Evolutionary conservation across 139 green algal genomes (phyloP), one percentile per base, ranked within the genome.

Genomic region (Picochlorum sp.): DNA sequence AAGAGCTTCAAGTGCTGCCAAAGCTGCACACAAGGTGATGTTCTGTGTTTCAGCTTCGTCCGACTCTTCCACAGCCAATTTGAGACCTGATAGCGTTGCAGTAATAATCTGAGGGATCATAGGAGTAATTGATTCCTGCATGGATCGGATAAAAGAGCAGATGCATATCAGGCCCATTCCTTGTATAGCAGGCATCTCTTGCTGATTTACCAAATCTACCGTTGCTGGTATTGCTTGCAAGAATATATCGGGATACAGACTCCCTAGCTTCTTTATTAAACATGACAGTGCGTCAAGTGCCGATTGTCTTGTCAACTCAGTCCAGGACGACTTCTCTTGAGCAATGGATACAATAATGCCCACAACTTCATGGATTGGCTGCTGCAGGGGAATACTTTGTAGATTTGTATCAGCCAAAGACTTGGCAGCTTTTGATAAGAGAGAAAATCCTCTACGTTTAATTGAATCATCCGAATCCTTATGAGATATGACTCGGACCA

Each of bases 1-100:
- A 20, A 93, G 49, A 2, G 86, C 70, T 30, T 52, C 54, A 2
- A 91, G 56, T 1, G 86, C 77, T 9, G 71, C 69, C 26, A 95
- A 59, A 2, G 69, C 78, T 4, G 69, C 72, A 8, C 69, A 70
- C 18, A 90, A 39, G 49, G 31, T 66, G 45, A 69, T 56, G n/a
- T 30, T 49, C 13, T 18, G 9, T 36, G 41, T 35, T 35, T 57
- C 61, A 36, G 33, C 29, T 18, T 18, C 50, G 24, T 36, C 13
- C n/a, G n/a, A n/a, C 24, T 37, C 16, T 25, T 22, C 14, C 29
- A 37, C 10, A 41, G 50, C 26, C 22, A n/a, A 26, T 22, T 13
- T 22, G 0, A 72, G 76, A 0, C 75, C 74, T 1, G 33, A 57
- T 10, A 89, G 62, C 18, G 77, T 68, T 0, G 69, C 55, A 2